These are phyloP conservation scores for Picea sitchensis DNA, from an alignment of 75 land plant genomes.

Conservation along the genomic window DNA sequence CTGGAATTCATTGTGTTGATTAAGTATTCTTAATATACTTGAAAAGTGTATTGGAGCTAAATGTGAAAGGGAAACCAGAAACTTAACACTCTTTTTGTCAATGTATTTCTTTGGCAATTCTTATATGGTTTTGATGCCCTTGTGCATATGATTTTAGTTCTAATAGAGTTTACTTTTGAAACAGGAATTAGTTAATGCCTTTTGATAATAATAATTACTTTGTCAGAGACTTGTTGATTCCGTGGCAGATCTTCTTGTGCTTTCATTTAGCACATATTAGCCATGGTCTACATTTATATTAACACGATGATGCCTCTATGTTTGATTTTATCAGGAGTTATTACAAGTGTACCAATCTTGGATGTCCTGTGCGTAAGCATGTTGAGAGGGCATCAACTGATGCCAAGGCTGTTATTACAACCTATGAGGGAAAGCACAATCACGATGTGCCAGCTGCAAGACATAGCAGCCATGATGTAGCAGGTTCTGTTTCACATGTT, in stretches of 20 bases:
- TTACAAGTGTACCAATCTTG: constrained; percentile 80
- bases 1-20: not conserved
- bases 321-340: constrained; percentile 65
- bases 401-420: constrained; percentile 80
- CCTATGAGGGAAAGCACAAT: constrained; percentile 92
- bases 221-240: not conserved
- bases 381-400: constrained; percentile 87
- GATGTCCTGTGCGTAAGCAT: constrained; percentile 86
- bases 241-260: not conserved
- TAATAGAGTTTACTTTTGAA: not conserved
- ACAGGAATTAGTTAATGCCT: too few relatives aligned
- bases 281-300: not conserved
- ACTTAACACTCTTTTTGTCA: not conserved
- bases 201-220: not conserved
- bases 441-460: constrained; percentile 85
- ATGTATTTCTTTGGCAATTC: not conserved
- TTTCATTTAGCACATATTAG: not conserved
- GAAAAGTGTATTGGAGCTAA: not conserved
- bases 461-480: constrained; percentile 53
- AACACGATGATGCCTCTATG: not conserved
- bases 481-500: constrained; percentile 1
- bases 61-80: not conserved
- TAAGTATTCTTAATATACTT: not conserved
- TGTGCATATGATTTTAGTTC: not conserved
- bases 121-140: not conserved